Conservation (phyloP, 2,329 filamentous ascomycete genomes). For the Fusarium duplospermum region DNA sequence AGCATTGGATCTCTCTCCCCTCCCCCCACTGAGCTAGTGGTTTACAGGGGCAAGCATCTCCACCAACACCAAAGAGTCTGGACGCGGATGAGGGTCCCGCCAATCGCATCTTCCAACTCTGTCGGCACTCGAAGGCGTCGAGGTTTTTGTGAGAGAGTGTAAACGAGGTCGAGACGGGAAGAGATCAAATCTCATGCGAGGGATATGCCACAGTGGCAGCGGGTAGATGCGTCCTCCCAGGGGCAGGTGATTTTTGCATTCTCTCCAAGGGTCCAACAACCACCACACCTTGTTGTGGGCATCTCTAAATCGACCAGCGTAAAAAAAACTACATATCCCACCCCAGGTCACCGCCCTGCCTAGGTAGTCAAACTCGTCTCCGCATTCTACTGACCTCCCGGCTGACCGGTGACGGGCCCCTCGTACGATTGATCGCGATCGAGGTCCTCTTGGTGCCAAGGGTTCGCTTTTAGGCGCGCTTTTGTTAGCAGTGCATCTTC, state of each 20-base stretch:
- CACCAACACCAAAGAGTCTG: slow-evolving; percentile 14
- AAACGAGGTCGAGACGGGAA: neutral
- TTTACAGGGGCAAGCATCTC: neutral
- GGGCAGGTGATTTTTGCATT: neutral
- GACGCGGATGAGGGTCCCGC: neutral
- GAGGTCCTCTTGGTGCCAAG: neutral
- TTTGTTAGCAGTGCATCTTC: slow-evolving; percentile 14
- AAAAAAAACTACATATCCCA: neutral
- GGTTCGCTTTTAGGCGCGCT: neutral
- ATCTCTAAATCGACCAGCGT: neutral
- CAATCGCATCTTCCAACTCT: slow-evolving; percentile 9
- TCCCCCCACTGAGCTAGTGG: slow-evolving; percentile 1
- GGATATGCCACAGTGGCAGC: slow-evolving; percentile 28
- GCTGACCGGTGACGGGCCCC: neutral
- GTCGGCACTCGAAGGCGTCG: neutral
- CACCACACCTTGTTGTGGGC: neutral
- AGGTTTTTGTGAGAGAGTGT: neutral
- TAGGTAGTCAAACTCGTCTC: neutral
- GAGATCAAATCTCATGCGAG: slow-evolving; percentile 12
- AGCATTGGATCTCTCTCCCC: neutral
- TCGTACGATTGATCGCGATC: slow-evolving; percentile 1
- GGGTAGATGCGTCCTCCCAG: slow-evolving; percentile 2
- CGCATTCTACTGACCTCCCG: neutral
- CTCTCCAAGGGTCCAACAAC: neutral
- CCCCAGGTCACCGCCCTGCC: neutral